Evolutionary conservation across 2,329 filamentous ascomycete species (phyloP), one percentile per base, ranked within the genome.

Genomic region (Trichoderma sp.): DNA sequence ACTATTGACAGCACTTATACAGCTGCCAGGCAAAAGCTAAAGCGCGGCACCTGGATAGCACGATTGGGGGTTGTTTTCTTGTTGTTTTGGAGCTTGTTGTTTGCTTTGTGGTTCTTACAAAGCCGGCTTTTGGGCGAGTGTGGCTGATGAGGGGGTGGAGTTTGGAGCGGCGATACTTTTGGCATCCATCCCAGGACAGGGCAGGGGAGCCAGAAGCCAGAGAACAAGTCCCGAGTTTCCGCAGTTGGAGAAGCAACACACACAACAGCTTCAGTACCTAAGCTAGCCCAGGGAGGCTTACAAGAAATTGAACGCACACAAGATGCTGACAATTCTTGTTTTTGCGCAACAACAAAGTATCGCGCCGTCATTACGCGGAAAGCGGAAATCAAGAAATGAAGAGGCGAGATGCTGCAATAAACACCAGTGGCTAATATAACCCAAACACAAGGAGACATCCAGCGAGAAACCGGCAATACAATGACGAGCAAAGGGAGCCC

Each of bases 181-280:
- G 8, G 43, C 39, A 34, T 53, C 63, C 63, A 50, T 50, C 43
- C n/a, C 32, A 53, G 36, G 17, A 26, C 39, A 65, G 7, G 32
- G 32, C 15, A 13, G 20, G 11, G 32, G 20, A 39, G 47, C 47
- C 47, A 53, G 47, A 53, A 53, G 47, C 20, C 47, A 53, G 47
- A 53, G 50, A 50, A 57, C 30, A 57, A 23, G 50, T 67, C 50
- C 64, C 64, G 64, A 28, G 47, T 55, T 67, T 67, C 64, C 64
- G 64, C 47, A 67, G 50, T 57, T 67, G 64, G 64, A 34, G 47
- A 67, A 57, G 30, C 28, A 23, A 12, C 58, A 62, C 32, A 62
- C 39, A 32, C 53, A 26, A 26, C 28, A 59, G 43, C 9, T 23
- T 4, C 43, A 50, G 43, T 50, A 6, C 43, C 43, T 47, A n/a